phyloP scores from a whole-genome alignment of 495 filamentous ascomycete genomes.

The Tuber aestivum region DNA sequence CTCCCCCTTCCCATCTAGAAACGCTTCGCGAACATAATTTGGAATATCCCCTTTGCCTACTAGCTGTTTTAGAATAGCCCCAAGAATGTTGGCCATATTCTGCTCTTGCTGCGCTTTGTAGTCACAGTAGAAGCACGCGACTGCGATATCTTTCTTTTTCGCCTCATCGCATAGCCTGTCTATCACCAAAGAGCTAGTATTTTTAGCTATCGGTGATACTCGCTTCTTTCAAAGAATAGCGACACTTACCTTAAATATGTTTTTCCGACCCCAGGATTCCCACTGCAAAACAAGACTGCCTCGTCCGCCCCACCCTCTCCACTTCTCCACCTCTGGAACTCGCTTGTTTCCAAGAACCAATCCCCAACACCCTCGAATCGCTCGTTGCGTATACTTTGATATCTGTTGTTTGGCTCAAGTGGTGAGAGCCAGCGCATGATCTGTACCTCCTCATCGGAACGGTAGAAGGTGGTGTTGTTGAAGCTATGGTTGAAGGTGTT shows the following conservation, averaged over 20 bases:
- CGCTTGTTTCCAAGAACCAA: neutral
- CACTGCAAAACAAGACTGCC: neutral
- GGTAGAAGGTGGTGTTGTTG: neutral
- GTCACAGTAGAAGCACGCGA: neutral
- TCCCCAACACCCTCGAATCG: neutral
- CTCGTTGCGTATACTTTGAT: neutral
- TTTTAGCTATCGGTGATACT: neutral
- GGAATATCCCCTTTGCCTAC: neutral
- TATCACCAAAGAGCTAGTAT: neutral
- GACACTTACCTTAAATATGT: neutral
- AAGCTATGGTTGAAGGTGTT: neutral
- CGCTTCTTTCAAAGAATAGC: neutral
- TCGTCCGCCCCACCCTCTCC: neutral
- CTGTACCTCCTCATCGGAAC: neutral
- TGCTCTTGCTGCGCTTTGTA: neutral
- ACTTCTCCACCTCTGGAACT: neutral
- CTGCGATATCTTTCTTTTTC: neutral
- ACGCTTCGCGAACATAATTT: neutral
- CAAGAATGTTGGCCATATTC: neutral
- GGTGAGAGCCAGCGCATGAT: neutral
- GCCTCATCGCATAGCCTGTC: neutral
- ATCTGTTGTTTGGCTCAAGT: neutral
- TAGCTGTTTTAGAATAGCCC: neutral
- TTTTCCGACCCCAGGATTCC: neutral
- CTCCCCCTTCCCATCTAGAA: neutral